phyloP scores from a whole-genome alignment of 2,329 filamentous ascomycete genomes.

The Allantophomopsis lycopodina region DNA sequence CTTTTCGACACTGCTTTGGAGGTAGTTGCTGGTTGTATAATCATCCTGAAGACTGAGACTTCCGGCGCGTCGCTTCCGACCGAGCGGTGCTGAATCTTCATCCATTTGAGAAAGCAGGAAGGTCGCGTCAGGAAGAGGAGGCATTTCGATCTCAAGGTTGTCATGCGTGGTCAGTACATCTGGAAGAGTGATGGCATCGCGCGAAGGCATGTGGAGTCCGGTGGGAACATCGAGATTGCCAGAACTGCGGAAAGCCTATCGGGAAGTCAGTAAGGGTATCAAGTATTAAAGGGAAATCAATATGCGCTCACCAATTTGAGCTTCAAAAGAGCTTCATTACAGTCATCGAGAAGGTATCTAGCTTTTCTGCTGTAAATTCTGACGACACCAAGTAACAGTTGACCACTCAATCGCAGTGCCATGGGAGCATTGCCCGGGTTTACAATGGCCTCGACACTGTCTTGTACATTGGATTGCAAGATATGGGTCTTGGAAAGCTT shows the following conservation, averaged over 20 bases:
- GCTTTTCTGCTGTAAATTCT: constrained; percentile 97
- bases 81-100: constrained; percentile 39
- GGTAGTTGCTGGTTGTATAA: constrained; percentile 64
- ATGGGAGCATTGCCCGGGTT: constrained; percentile 87
- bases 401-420: constrained; percentile 84
- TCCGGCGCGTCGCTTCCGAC: constrained; percentile 41
- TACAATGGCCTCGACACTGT: constrained; percentile 91
- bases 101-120: constrained; percentile 69
- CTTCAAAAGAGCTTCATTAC: constrained; percentile 93
- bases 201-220: constrained; percentile 66
- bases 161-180: constrained; percentile 92
- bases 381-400: constrained; percentile 88
- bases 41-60: constrained; percentile 58
- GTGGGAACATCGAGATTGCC: constrained; percentile 93
- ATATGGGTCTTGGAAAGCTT: constrained; percentile 97
- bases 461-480: constrained; percentile 83
- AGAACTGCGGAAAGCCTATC: constrained; percentile 78
- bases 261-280: not conserved
- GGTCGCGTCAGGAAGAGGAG: constrained; percentile 80
- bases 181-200: constrained; percentile 76
- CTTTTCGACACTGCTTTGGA: constrained; percentile 46
- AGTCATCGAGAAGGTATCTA: constrained; percentile 90
- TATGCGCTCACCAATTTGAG: constrained; percentile 72
- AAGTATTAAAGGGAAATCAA: too few species aligned
- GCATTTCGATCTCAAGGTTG: constrained; percentile 41